Evolutionary conservation across 495 filamentous ascomycete genomes (phyloP).

Genomic region (Amniculicola lignicola): DNA sequence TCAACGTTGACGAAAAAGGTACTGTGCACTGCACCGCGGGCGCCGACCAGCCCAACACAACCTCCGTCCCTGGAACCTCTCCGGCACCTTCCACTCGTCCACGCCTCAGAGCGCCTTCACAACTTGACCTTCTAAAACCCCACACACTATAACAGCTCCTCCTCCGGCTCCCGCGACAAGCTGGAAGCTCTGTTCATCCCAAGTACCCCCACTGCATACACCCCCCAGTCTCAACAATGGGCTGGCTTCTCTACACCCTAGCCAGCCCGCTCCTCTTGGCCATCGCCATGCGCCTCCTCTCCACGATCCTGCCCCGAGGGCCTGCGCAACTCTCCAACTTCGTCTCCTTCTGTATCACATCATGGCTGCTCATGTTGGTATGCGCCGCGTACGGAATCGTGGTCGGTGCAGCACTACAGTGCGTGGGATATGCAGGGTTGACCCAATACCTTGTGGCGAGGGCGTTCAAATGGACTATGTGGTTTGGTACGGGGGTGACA

Average conservation of each 20-base stretch:
- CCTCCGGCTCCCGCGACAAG: too few relatives aligned
- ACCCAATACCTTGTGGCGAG: conserved; percentile 83
- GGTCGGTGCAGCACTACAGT: conserved; percentile 66
- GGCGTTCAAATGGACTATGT: conserved; percentile 79
- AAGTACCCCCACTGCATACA: too few relatives aligned
- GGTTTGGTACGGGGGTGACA: conserved; percentile 67
- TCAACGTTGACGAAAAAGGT: too few relatives aligned
- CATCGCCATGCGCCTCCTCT: conserved; percentile 22
- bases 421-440: conserved; percentile 66
- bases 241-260: conserved; percentile 32
- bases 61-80: too few relatives aligned
- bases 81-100: too few relatives aligned
- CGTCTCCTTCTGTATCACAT: conserved; percentile 67
- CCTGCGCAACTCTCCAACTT: conserved; percentile 52
- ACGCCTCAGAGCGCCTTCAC: too few relatives aligned
- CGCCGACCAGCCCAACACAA: too few relatives aligned
- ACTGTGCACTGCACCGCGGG: too few relatives aligned
- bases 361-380: conserved; percentile 62
- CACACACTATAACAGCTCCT: too few relatives aligned
- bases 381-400: conserved; percentile 76
- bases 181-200: too few relatives aligned
- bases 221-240: conserved; percentile 16
- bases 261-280: conserved; percentile 54
- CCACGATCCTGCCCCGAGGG: conserved; percentile 39
- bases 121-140: too few relatives aligned